A percentile compares a stretch with the other conserved stretches of the same genome.
Evolutionary conservation across 1,284 basidiomycete species (phyloP).

Genomic region (Irpex sp.): DNA sequence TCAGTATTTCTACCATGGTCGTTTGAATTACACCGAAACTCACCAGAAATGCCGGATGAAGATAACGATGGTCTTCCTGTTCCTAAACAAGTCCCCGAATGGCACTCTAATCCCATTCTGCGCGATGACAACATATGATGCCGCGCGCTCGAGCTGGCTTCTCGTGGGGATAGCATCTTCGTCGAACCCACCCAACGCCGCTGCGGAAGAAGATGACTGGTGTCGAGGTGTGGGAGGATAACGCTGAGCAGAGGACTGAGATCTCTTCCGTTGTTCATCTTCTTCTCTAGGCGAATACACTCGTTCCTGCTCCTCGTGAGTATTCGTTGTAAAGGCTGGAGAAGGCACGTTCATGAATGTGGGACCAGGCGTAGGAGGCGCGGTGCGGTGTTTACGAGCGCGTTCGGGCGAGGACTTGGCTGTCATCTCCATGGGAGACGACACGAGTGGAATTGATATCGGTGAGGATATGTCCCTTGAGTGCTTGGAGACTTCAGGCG

Average conservation of each 20-base stretch:
- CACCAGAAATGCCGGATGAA: constrained; percentile 77
- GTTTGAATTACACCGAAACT: too few relatives aligned
- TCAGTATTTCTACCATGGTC: too few relatives aligned
- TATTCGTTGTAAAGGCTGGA: constrained; percentile 14
- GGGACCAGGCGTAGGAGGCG: constrained; percentile 12
- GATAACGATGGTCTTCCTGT: constrained; percentile 65
- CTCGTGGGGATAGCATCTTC: constrained; percentile 35
- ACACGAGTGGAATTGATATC: background rate
- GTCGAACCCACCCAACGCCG: constrained; percentile 21
- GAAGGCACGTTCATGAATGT: background rate
- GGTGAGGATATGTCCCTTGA: background rate
- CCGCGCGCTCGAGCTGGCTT: constrained; percentile 56
- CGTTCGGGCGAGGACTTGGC: background rate
- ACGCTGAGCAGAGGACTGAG: background rate
- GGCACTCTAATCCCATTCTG: constrained; percentile 62
- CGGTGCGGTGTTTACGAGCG: constrained; percentile 13
- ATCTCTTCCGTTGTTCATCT: constrained; percentile 6
- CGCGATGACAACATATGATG: constrained; percentile 58
- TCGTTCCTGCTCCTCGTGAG: constrained; percentile 2
- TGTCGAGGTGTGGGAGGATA: background rate
- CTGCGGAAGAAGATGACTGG: background rate
- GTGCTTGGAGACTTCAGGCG: background rate
- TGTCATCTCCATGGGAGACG: background rate
- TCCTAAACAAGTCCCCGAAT: constrained; percentile 73
- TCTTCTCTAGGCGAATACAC: background rate